A percentile compares a stretch with the other conserved stretches of the same genome.
phyloP scores from a whole-genome alignment of 2,329 filamentous ascomycete species.

The Alternaria panax region DNA sequence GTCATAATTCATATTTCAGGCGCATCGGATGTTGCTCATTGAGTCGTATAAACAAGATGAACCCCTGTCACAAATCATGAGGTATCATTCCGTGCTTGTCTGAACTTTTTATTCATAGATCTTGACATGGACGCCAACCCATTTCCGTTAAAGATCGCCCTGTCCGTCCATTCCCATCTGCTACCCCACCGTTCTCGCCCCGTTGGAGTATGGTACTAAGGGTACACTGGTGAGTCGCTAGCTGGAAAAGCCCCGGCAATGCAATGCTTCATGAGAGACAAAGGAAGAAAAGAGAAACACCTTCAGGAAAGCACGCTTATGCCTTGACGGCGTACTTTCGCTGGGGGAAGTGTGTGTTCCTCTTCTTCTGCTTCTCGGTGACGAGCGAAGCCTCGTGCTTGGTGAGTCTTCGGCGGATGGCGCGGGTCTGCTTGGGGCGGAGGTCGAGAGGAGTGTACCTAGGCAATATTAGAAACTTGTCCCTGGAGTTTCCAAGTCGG shows the following conservation, averaged over 20 bases:
- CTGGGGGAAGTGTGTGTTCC: constrained; percentile 93
- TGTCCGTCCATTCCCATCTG: constrained; percentile 40
- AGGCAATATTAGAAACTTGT: constrained; percentile 30
- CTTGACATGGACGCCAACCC: constrained; percentile 52
- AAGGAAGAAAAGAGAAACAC: constrained; percentile 48
- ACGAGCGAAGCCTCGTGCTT: constrained; percentile 85
- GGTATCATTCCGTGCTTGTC: constrained; percentile 33
- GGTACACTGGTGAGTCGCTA: constrained; percentile 51
- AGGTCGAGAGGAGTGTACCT: constrained; percentile 94
- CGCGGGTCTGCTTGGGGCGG: constrained; percentile 96
- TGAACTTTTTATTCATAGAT: constrained; percentile 53
- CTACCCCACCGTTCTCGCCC: constrained; percentile 42
- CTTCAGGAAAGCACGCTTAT: constrained; percentile 43
- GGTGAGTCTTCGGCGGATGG: constrained; percentile 93
- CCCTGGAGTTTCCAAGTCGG: constrained; percentile 2
- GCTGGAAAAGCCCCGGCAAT: constrained; percentile 51
- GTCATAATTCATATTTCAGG: background rate
- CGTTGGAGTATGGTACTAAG: constrained; percentile 47
- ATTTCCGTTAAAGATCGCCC: constrained; percentile 50
- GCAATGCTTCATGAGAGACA: constrained; percentile 52
- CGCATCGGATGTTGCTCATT: constrained; percentile 1
- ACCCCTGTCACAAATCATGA: constrained; percentile 23
- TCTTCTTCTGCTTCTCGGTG: constrained; percentile 97
- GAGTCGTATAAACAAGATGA: background rate
- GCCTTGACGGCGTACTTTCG: constrained; percentile 99